Percentiles rank a stretch among this genome's conserved stretches.
Conservation (phyloP, 2,329 filamentous ascomycete genomes). For the Gnomoniopsis sp. region DNA sequence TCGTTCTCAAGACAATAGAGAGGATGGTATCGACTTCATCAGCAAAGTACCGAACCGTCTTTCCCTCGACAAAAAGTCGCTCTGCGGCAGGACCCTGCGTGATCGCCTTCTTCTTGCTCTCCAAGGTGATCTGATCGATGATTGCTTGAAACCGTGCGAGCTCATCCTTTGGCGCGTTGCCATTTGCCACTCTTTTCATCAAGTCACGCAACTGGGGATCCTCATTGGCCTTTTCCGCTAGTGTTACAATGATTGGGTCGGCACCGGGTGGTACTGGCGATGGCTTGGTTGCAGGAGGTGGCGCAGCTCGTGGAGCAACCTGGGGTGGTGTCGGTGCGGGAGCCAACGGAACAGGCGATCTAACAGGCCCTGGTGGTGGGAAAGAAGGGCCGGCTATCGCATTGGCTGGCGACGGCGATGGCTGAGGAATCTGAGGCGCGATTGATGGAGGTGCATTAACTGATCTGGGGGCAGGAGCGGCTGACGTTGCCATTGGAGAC, state of each 20-base stretch:
- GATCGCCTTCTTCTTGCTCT: conserved; percentile 50
- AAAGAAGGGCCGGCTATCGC: conserved; percentile 25
- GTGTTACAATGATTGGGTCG: conserved; percentile 76
- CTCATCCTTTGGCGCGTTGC: conserved; percentile 67
- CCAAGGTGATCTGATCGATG: conserved; percentile 71
- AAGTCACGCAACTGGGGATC: conserved; percentile 71
- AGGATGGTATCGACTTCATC: conserved; percentile 56
- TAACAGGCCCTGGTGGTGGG: conserved; percentile 16
- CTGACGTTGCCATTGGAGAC: conserved; percentile 19
- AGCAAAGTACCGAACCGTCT: conserved; percentile 58
- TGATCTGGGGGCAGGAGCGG: conserved; percentile 15
- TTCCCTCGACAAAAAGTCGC: conserved; percentile 50
- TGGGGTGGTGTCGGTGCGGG: conserved; percentile 14
- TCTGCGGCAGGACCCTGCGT: conserved; percentile 53
- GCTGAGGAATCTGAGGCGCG: conserved; percentile 19
- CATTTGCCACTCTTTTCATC: conserved; percentile 80
- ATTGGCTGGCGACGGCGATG: conserved; percentile 29
- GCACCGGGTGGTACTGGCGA: conserved; percentile 28
- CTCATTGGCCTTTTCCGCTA: conserved; percentile 71
- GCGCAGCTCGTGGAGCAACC: neutral
- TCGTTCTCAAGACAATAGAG: conserved; percentile 56
- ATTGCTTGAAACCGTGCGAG: conserved; percentile 74
- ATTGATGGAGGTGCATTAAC: neutral
- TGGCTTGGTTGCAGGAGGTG: conserved; percentile 23
- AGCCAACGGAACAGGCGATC: conserved; percentile 15